Base-by-base conservation (phyloP, 257 asterid genomes). In the Cynanchum wilfordii region DNA sequence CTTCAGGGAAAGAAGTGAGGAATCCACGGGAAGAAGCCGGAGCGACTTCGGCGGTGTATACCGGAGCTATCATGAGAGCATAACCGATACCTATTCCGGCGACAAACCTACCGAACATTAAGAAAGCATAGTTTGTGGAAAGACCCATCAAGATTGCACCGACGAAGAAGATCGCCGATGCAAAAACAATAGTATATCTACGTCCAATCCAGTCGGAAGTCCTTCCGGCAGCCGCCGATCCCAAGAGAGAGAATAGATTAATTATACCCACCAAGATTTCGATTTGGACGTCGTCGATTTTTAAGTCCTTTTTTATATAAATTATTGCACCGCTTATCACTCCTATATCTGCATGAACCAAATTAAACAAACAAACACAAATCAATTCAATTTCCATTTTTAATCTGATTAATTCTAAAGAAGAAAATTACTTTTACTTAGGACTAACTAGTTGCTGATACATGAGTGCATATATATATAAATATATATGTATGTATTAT, bases 61-160 rank as follows among this genome's bases (percentile, higher is more conserved):
- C 98, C 36, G 97, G 98, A 27, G 97, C 98, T 3, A 93, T 87
- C 98, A 90, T 93, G 73, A 90, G 93, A 7, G 96, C 98, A 33
- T 87, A 93, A 19, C 98, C 98, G 40, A 93, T 96, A 9, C 95
- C 98, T 15, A 93, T 78, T 15, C 98, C 97, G 76, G 94, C 93
- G 0, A 90, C 94, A 42, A 93, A 88, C 16, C 98, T 80, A 30
- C 97, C 96, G 1, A 78, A 84, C 98, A 93, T 90, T 67, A 93
- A 93, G 80, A 90, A 93, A 24, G 86, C 79, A 45, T 93, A 93
- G 84, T 57, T 84, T 42, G 96, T 83, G 71, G 98, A 84, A 72
- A 93, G 88, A 10, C 97, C 98, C 98, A 93, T 93, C 19, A 93
- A 75, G 52, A 93, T 81, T n/a, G 98, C 97, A 16, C 97, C 96